phyloP scores from a whole-genome alignment of 1,284 basidiomycete genomes.

The Ganoderma meredithae region DNA sequence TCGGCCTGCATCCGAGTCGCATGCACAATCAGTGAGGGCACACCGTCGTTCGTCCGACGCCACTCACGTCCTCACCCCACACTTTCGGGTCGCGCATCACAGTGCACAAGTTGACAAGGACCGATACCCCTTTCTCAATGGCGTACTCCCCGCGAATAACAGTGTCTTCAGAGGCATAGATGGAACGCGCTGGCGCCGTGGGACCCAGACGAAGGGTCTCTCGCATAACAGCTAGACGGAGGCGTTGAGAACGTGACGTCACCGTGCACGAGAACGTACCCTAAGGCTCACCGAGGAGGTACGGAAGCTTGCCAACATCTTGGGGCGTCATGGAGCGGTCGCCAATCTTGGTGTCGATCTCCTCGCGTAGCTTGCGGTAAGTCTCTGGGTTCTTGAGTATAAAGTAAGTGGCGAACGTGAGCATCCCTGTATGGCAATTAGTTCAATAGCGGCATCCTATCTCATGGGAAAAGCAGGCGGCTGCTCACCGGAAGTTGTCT shows the following conservation, averaged over 20 bases:
- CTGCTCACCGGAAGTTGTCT: conserved; percentile 51
- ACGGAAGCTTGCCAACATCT: conserved; percentile 52
- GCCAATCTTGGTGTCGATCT: conserved; percentile 54
- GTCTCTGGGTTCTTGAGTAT: conserved; percentile 53
- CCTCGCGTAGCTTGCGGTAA: conserved; percentile 53
- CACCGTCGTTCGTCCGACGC: neutral
- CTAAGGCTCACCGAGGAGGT: conserved; percentile 45
- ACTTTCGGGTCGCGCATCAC: conserved; percentile 52
- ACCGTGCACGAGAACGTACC: neutral
- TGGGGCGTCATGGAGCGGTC: conserved; percentile 46
- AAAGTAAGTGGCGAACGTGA: conserved; percentile 51
- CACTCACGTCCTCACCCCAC: conserved; percentile 57
- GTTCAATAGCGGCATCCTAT: neutral
- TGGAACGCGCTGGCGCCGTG: conserved; percentile 46
- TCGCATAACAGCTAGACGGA: conserved; percentile 48
- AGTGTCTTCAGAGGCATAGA: conserved; percentile 46
- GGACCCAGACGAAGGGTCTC: conserved; percentile 55
- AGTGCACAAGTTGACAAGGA: conserved; percentile 43
- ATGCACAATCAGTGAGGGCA: neutral
- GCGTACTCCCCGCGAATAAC: conserved; percentile 48
- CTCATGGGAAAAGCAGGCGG: no score
- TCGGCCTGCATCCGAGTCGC: conserved; percentile 37
- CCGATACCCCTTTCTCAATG: conserved; percentile 43
- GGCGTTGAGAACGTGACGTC: no score
- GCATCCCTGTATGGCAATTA: conserved; percentile 38